These are phyloP conservation scores for Penicillium cataractarum DNA, from an alignment of 495 filamentous ascomycete genomes.

Conservation along the genomic window DNA sequence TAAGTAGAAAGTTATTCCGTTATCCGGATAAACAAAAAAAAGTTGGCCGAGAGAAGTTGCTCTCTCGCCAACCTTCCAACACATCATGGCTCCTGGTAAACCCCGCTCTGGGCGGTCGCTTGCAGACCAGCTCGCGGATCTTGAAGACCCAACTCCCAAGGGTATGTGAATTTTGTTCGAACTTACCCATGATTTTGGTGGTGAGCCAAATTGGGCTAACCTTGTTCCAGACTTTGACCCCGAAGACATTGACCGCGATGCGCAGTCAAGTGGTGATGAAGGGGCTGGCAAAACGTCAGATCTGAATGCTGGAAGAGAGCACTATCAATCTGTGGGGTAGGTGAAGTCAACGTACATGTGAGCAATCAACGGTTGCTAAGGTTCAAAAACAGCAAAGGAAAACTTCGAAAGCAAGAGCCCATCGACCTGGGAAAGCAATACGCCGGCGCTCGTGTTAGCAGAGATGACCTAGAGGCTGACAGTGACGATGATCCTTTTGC, in stretches of 20 bases:
- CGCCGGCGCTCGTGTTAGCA: conserved; percentile 74
- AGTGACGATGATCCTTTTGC: conserved; percentile 52
- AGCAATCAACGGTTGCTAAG: conserved; percentile 10
- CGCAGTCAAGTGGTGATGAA: conserved; percentile 57
- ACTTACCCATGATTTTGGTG: conserved; percentile 1
- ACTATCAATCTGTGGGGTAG: conserved; percentile 83
- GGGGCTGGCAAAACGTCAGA: conserved; percentile 44
- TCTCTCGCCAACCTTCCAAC: conserved; percentile 12
- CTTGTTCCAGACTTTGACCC: conserved; percentile 77
- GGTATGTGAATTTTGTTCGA: conserved; percentile 42
- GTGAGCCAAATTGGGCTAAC: conserved; percentile 16
- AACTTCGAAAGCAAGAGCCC: conserved; percentile 73
- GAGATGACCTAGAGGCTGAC: conserved; percentile 63
- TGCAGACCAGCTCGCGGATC: conserved; percentile 66
- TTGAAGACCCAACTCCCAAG: conserved; percentile 64
- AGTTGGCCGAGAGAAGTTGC: conserved; percentile 19
- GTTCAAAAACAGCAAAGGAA: conserved; percentile 67
- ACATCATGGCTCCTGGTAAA: conserved; percentile 36
- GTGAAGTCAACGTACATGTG: conserved; percentile 19
- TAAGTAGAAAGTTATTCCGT: conserved; percentile 24
- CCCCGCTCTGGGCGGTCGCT: conserved; percentile 43
- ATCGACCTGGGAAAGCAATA: conserved; percentile 74
- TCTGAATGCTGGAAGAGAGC: conserved; percentile 67
- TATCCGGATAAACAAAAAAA: conserved; percentile 46
- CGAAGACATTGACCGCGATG: conserved; percentile 67